Evolutionary conservation across 2,329 filamentous ascomycete species (phyloP), one percentile per base, ranked within the genome.

Genomic region (Stachybotrys elegans): DNA sequence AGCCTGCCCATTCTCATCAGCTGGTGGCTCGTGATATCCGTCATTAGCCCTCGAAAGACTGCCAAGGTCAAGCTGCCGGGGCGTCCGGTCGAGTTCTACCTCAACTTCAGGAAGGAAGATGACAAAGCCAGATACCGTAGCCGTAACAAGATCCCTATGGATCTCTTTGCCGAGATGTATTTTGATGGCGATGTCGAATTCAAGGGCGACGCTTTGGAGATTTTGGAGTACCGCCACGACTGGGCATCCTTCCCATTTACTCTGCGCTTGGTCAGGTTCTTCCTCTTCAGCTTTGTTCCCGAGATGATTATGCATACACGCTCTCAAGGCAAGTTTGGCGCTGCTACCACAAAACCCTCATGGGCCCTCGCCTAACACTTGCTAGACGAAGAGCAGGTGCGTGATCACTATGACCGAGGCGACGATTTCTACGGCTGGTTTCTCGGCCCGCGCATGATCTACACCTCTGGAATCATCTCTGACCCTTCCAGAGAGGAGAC

Each of bases 341-440:
- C n/a, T n/a, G n/a, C n/a, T n/a, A n/a, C n/a, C n/a, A n/a, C 53
- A 46, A 14, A 36, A 7, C 11, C 12, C 12, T n/a, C 11, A 5
- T 23, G 13, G 8, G 12, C 16, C 19, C 20, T 39, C 9, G 16
- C 12, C 9, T 8, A 16, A 13, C 7, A 13, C 7, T 22, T 11
- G 5, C 31, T 6, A 8, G 14, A 97, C 57, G 91, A 96, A 78
- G 92, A 97, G 69, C 93, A 97, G 72, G 91, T 97, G 45, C 89
- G 91, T 63, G 89, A 91, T 67, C 90, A 96, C 75, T 98, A 98
- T 70, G 93, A 97, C 77, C 85, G 90, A 53, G 93, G 93, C 62
- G 90, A 98, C 66, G 93, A 97, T 70, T 95, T 96, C 73, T 98
- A 98, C 76, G 86, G 82, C 65, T 98, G 91, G 90, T 97, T 97